These are phyloP conservation scores for Yamadazyma dushanensis DNA, from an alignment of 1,139 yeast species.

Conservation along the genomic window DNA sequence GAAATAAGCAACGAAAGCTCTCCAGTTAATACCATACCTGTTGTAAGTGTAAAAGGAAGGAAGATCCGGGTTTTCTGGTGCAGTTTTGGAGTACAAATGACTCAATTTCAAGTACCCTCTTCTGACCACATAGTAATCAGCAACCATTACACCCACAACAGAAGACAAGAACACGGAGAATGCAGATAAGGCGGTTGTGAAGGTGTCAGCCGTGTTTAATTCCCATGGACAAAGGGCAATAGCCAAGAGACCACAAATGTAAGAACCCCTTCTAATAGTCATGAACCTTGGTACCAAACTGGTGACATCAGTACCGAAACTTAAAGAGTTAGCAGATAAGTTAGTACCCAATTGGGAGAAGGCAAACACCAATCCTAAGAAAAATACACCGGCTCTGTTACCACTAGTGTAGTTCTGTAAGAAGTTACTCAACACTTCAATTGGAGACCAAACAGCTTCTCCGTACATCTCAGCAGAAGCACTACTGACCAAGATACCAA, in stretches of 20 bases:
- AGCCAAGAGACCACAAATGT: conserved; percentile 76
- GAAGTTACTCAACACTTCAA: conserved; percentile 69
- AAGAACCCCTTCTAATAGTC: conserved; percentile 80
- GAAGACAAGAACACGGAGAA: conserved; percentile 85
- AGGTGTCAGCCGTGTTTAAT: conserved; percentile 68
- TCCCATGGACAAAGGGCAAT: conserved; percentile 89
- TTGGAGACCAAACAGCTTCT: conserved; percentile 80
- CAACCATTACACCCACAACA: conserved; percentile 78
- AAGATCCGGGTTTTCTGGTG: conserved; percentile 30
- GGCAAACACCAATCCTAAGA: conserved; percentile 75
- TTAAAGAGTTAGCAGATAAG: conserved; percentile 82
- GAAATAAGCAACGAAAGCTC: conserved; percentile 71
- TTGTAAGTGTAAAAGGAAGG: conserved; percentile 58
- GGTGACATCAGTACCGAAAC: conserved; percentile 90
- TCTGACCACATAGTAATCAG: conserved; percentile 76
- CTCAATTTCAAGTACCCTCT: conserved; percentile 67
- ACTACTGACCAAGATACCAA: conserved; percentile 85
- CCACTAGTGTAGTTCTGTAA: conserved; percentile 58
- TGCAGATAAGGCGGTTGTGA: conserved; percentile 82
- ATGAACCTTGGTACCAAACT: conserved; percentile 78
- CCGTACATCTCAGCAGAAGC: conserved; percentile 74
- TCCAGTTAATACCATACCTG: conserved; percentile 72
- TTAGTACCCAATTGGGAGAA: conserved; percentile 91
- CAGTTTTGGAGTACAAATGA: conserved; percentile 55
- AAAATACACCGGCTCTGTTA: conserved; percentile 80